Evolutionary conservation across 805 yeast genomes (phyloP).

Genomic region (Starmerella asiatica): DNA sequence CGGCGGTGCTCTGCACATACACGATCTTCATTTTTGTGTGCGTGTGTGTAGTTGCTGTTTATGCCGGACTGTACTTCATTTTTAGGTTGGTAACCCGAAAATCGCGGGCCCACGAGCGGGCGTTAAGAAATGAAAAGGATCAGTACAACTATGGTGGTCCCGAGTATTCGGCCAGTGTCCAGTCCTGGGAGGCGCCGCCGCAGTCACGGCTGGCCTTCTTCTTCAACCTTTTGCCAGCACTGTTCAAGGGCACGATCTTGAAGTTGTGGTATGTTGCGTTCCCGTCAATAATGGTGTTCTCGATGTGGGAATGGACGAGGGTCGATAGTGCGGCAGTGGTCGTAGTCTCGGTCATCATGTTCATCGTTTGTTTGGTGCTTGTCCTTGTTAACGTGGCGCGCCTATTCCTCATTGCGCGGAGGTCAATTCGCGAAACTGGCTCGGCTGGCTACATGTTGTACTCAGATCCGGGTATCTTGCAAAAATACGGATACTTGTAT

Average conservation of each 20-base stretch:
- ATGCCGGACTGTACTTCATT: constrained; percentile 41
- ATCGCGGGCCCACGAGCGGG: constrained; percentile 30
- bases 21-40: constrained; percentile 73
- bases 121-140: constrained; percentile 3
- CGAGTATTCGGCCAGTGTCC: neutral
- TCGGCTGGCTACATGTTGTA: constrained; percentile 82
- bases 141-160: neutral
- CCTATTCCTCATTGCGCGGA: constrained; percentile 47
- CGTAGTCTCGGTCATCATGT: constrained; percentile 60
- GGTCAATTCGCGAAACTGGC: constrained; percentile 45
- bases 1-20: constrained; percentile 75
- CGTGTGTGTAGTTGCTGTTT: constrained; percentile 49
- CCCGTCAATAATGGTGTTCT: constrained; percentile 62
- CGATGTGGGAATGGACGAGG: constrained; percentile 76
- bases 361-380: constrained; percentile 46
- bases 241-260: constrained; percentile 66
- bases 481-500: constrained; percentile 77
- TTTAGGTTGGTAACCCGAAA: constrained; percentile 21
- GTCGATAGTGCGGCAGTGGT: constrained; percentile 81
- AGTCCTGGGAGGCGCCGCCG: neutral
- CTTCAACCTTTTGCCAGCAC: constrained; percentile 50
- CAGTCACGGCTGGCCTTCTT: constrained; percentile 20
- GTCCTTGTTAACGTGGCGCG: constrained; percentile 54
- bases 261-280: constrained; percentile 76
- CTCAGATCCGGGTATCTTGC: constrained; percentile 58